These are phyloP conservation scores for Neopestalotiopsis sp. DNA, from an alignment of 2,329 filamentous ascomycete genomes.

Conservation along the genomic window DNA sequence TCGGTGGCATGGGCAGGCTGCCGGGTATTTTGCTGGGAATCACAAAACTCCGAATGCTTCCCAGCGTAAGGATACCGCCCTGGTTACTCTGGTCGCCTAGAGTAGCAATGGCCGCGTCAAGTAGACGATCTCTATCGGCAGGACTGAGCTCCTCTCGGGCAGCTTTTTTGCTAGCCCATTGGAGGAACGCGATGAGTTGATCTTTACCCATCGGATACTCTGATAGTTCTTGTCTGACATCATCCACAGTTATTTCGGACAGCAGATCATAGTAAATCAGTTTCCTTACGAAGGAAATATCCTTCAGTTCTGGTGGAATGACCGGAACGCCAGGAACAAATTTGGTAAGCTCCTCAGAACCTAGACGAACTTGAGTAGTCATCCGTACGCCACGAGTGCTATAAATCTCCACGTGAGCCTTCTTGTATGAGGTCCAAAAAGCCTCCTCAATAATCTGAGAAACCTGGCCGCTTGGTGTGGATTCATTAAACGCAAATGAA, in stretches of 20 bases:
- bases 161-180: constrained; percentile 80
- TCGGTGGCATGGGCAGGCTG: constrained; percentile 79
- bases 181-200: constrained; percentile 82
- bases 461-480: constrained; percentile 84
- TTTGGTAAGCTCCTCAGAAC: constrained; percentile 64
- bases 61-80: constrained; percentile 77
- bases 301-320: constrained; percentile 76
- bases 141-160: constrained; percentile 74
- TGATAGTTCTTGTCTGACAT: constrained; percentile 84
- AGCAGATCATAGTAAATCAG: constrained; percentile 85
- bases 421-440: constrained; percentile 91
- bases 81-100: constrained; percentile 62
- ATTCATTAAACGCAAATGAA: constrained; percentile 87
- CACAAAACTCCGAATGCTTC: constrained; percentile 75
- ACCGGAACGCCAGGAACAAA: constrained; percentile 92
- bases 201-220: constrained; percentile 78
- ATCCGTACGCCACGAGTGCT: constrained; percentile 86
- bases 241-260: constrained; percentile 83
- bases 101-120: constrained; percentile 81
- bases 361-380: constrained; percentile 83
- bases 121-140: constrained; percentile 68
- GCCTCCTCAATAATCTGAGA: constrained; percentile 90
- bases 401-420: constrained; percentile 83
- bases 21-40: constrained; percentile 79
- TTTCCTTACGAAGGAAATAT: constrained; percentile 77